Percentiles rank a stretch among this genome's conserved stretches.
Conservation (phyloP, 768 basidiomycete species). For the Suillus subluteus region DNA sequence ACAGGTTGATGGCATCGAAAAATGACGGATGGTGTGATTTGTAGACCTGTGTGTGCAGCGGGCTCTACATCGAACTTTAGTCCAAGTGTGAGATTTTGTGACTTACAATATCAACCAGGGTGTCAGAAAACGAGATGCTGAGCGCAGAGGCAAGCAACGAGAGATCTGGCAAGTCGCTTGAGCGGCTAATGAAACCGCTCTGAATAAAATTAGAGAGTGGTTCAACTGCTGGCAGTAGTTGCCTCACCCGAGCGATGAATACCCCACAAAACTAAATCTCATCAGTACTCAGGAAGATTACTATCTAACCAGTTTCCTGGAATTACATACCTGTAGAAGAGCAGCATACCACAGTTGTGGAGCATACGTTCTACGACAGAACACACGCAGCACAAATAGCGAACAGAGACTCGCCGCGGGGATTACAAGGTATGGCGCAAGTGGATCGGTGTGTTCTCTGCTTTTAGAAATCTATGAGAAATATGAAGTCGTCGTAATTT, state of each 20-base stretch:
- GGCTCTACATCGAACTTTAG: background rate
- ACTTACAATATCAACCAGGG: slow-evolving; percentile 30
- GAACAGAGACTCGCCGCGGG: slow-evolving; percentile 28
- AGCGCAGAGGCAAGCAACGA: slow-evolving; percentile 24
- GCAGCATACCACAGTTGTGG: slow-evolving; percentile 34
- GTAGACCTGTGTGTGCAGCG: slow-evolving; percentile 22
- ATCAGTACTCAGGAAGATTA: background rate
- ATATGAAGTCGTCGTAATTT: background rate
- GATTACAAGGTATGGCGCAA: slow-evolving; percentile 26
- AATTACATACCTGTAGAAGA: slow-evolving; percentile 35
- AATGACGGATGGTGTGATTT: slow-evolving; percentile 23
- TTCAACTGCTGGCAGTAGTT: background rate
- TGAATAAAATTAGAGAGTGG: slow-evolving; percentile 9
- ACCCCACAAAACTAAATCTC: slow-evolving; percentile 30
- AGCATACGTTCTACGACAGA: slow-evolving; percentile 25
- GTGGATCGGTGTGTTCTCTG: slow-evolving; percentile 23
- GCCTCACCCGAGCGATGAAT: slow-evolving; percentile 32
- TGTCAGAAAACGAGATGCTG: slow-evolving; percentile 24
- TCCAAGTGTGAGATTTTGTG: background rate
- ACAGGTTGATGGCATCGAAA: slow-evolving; percentile 26
- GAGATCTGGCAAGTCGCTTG: slow-evolving; percentile 8
- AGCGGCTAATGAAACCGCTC: slow-evolving; percentile 20
- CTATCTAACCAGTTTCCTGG: background rate
- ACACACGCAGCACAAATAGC: slow-evolving; percentile 21
- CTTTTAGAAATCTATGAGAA: slow-evolving; percentile 25